Base-by-base conservation (phyloP, 306 rosid species). In the Heteromeles arbutifolia region DNA sequence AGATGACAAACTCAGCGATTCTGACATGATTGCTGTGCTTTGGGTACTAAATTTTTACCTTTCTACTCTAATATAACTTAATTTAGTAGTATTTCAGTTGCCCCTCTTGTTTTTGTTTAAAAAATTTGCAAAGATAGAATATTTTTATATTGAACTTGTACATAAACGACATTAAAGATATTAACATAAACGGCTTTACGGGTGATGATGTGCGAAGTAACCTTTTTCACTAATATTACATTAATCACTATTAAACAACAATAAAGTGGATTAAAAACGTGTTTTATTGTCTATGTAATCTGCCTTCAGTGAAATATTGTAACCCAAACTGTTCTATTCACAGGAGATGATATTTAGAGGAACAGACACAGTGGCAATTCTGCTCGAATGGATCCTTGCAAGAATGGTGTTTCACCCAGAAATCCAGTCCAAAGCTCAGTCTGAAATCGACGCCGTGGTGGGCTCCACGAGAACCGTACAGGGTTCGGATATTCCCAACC, bases 261-360 rank as follows among this genome's bases (percentile, higher is more conserved):
- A 18, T 50, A 5, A 50, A 50, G 54, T 17, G 54, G 8, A 2
- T 15, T 5, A 15, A 15, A 48, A 50, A 50, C 54, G 8, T 48
- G 44, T 50, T 0, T 50, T 15, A 50, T 15, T 50, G 54, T 15
- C 1, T 17, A 17, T 0, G 0, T 15, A 50, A 50, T 17, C 21
- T 17, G 21, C 21, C 8, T 8, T 8, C 19, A 1, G 8, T 17
- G 54, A 50, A 50, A 37, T 6, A 37, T 37, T 7, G 41, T 7
- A 8, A 37, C 9, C 41, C 8, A 37, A 37, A 37, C 41, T 7
- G 41, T 37, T 37, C 41, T 37, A 37, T 7, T 37, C 73, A 19
- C 65, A 86, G 89, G 89, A 86, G 54, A 86, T 86, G 89, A 83
- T 86, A 6, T 86, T 86, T 44, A 44, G 87, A 75, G 89, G 89